These are phyloP conservation scores for Golubevia pallescens DNA, from an alignment of 1,284 basidiomycete species.

Conservation along the genomic window DNA sequence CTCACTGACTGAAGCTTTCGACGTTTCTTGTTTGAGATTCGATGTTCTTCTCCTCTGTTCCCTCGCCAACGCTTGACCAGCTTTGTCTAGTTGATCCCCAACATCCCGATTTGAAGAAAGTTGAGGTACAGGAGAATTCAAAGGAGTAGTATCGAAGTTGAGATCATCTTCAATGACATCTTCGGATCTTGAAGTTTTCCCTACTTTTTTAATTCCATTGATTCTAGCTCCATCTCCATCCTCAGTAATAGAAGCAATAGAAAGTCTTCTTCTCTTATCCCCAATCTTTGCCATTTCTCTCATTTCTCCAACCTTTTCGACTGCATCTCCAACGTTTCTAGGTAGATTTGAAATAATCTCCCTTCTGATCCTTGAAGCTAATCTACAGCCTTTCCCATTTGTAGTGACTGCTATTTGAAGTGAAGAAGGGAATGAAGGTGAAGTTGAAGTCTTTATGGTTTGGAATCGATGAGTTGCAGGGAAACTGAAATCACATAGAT, in stretches of 20 bases:
- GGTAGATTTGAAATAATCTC: conserved; percentile 82
- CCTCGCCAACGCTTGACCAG: neutral
- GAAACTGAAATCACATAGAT: conserved; percentile 88
- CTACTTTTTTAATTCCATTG: neutral
- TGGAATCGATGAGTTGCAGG: conserved; percentile 83
- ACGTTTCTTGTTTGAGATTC: conserved; percentile 19
- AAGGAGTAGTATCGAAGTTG: conserved; percentile 60
- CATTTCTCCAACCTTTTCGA: conserved; percentile 77
- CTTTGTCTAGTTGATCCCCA: neutral
- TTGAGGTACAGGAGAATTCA: conserved; percentile 81
- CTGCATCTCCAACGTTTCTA: conserved; percentile 77
- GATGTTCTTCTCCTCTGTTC: conserved; percentile 8
- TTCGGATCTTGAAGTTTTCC: conserved; percentile 7
- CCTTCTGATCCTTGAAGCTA: conserved; percentile 79
- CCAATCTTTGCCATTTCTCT: conserved; percentile 71
- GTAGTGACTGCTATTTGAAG: conserved; percentile 88
- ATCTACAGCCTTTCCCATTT: conserved; percentile 87
- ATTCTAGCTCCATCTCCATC: conserved; percentile 57
- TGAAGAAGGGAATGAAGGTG: conserved; percentile 47
- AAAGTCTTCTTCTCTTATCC: conserved; percentile 2
- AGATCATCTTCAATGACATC: conserved; percentile 47
- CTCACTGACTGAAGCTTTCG: conserved; percentile 8
- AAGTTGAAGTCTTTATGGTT: conserved; percentile 17
- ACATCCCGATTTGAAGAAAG: neutral
- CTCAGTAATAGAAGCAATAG: conserved; percentile 10